Conservation (phyloP, 163 green algal genomes). For the Picocystis sp. region DNA sequence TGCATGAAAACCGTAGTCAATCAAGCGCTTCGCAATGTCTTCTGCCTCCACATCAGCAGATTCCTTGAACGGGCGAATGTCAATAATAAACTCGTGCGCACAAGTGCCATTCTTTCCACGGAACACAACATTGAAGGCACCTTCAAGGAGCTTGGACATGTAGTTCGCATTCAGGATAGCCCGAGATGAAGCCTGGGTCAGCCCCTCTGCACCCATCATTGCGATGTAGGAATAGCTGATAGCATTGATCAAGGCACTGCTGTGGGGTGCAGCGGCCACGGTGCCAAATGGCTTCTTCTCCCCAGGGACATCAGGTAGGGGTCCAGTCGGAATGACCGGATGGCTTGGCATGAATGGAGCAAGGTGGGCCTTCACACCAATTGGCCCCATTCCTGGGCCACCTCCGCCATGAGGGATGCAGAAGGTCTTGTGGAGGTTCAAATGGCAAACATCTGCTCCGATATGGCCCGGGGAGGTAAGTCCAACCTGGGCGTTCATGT, state of each 20-base stretch:
- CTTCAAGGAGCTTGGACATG: conserved; percentile 80
- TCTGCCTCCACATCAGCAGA: conserved; percentile 77
- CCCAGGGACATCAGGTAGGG: conserved; percentile 17
- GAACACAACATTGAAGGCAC: conserved; percentile 88
- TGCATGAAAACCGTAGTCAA: conserved; percentile 97
- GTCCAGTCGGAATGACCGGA: conserved; percentile 64
- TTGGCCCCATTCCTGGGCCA: conserved; percentile 94
- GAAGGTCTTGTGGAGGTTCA: conserved; percentile 99
- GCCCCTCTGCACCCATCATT: conserved; percentile 84
- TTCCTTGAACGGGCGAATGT: conserved; percentile 60
- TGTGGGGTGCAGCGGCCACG: conserved; percentile 85
- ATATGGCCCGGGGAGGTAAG: conserved; percentile 93
- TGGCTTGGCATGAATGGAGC: conserved; percentile 91
- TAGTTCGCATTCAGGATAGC: conserved; percentile 99
- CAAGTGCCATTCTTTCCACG: conserved; percentile 62
- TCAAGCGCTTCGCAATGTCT: conserved; percentile 96
- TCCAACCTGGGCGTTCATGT: conserved; percentile 99
- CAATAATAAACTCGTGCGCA: conserved; percentile 99
- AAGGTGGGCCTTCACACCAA: conserved; percentile 92
- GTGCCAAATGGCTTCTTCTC: conserved; percentile 60
- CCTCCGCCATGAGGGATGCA: conserved; percentile 97
- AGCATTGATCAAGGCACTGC: conserved; percentile 89
- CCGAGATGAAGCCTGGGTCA: conserved; percentile 73
- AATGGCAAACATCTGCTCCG: conserved; percentile 95
- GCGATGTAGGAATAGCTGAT: conserved; percentile 97